Conservation (phyloP, 768 basidiomycete genomes). For the Lactifluus subvellereus region DNA sequence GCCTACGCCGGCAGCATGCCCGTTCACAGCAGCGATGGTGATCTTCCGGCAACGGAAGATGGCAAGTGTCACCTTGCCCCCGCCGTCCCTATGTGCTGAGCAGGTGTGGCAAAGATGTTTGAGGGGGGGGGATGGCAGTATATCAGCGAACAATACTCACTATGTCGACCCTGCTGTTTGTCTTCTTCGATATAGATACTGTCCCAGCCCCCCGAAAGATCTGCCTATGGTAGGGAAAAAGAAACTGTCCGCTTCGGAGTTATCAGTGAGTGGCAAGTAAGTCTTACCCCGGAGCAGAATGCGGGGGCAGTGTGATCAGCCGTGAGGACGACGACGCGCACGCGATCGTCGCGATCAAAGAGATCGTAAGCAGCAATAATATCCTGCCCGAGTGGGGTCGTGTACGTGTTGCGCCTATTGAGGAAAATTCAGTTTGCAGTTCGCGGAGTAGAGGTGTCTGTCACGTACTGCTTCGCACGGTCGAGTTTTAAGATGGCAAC, state of each 20-base stretch:
- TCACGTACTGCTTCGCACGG: constrained; percentile 42
- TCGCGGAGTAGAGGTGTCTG: background rate
- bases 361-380: constrained; percentile 41
- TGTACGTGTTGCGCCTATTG: constrained; percentile 45
- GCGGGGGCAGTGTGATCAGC: constrained; percentile 47
- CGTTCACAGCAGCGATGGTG: constrained; percentile 46
- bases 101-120: too few relatives aligned
- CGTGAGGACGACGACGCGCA: constrained; percentile 47
- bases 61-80: constrained; percentile 42
- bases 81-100: constrained; percentile 44
- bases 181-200: constrained; percentile 34
- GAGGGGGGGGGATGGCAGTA: background rate
- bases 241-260: background rate
- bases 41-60: constrained; percentile 52
- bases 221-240: constrained; percentile 35
- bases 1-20: constrained; percentile 48
- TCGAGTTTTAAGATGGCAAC: constrained; percentile 44
- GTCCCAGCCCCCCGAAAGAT: constrained; percentile 45
- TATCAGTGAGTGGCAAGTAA: background rate
- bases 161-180: constrained; percentile 44
- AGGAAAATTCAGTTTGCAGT: background rate
- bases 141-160: constrained; percentile 27
- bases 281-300: constrained; percentile 50
- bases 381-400: constrained; percentile 33
- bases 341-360: constrained; percentile 47